Evolutionary conservation across 345 rosid genomes (phyloP).

Genomic region (Anastatica hierochuntica): DNA sequence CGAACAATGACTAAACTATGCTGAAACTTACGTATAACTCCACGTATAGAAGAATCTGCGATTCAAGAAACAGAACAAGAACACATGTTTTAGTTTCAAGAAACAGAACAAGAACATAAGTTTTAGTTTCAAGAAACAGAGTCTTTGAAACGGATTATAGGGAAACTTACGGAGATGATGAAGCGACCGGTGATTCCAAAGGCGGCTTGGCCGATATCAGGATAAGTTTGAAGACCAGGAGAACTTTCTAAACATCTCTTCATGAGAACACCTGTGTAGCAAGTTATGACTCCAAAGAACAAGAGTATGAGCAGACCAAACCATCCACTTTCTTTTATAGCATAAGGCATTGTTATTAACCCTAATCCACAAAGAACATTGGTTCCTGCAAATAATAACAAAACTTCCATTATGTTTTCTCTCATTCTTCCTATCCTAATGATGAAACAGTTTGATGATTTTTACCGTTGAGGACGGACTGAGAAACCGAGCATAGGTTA

Average conservation of each 20-base stretch:
- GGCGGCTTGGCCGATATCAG: conserved; percentile 87
- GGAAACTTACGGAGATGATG: conserved; percentile 41
- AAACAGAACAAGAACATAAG: neutral
- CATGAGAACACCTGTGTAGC: conserved; percentile 59
- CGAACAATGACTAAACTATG: neutral
- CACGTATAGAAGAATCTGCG: conserved; percentile 57
- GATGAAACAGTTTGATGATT: neutral
- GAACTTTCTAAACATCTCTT: conserved; percentile 65
- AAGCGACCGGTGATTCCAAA: conserved; percentile 57
- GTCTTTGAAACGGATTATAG: neutral
- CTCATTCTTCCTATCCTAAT: neutral
- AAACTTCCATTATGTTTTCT: neutral
- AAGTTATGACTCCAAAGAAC: conserved; percentile 42
- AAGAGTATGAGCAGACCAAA: conserved; percentile 47
- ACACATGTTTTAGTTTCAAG: conserved; percentile 22
- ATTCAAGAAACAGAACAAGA: conserved; percentile 17
- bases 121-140: conserved; percentile 23
- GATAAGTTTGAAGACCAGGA: conserved; percentile 66
- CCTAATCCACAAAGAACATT: conserved; percentile 71
- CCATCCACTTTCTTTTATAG: conserved; percentile 80
- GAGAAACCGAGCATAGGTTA: conserved; percentile 38
- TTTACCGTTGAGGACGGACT: conserved; percentile 64
- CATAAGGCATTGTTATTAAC: conserved; percentile 61
- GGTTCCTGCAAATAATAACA: conserved; percentile 35
- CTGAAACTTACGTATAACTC: conserved; percentile 65